Evolutionary conservation across 805 yeast genomes (phyloP).

Genomic region (Suhomyces prunicola): DNA sequence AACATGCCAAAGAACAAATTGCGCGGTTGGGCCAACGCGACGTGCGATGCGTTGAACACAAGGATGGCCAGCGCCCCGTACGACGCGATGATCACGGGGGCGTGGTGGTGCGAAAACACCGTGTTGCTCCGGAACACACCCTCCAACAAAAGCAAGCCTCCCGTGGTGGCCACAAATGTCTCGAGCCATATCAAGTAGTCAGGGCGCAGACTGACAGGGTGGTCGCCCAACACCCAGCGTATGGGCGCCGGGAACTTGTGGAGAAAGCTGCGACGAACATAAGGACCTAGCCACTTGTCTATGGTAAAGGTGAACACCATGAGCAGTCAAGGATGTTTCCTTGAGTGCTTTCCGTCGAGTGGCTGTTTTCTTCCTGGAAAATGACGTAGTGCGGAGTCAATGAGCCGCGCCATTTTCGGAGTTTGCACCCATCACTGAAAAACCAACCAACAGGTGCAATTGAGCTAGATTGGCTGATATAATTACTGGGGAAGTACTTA

Average conservation of each 20-base stretch:
- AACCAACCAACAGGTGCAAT: too few relatives aligned
- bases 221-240: constrained; percentile 40
- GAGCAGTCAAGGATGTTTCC: too few relatives aligned
- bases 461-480: too few relatives aligned
- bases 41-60: constrained; percentile 50
- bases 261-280: constrained; percentile 18
- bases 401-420: too few relatives aligned
- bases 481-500: too few relatives aligned
- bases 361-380: too few relatives aligned
- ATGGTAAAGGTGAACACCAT: constrained; percentile 41
- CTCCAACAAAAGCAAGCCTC: constrained; percentile 45
- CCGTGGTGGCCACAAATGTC: constrained; percentile 42
- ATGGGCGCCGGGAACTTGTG: constrained; percentile 32
- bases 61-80: constrained; percentile 65
- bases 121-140: constrained; percentile 42
- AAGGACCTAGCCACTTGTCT: constrained; percentile 28
- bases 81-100: constrained; percentile 51
- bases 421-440: too few relatives aligned
- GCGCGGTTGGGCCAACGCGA: constrained; percentile 66
- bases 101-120: constrained; percentile 37
- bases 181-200: constrained; percentile 48
- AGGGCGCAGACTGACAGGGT: constrained; percentile 23
- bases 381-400: too few relatives aligned
- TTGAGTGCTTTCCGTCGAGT: too few relatives aligned
- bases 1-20: constrained; percentile 57